Base-by-base conservation (phyloP, 2,329 filamentous ascomycete genomes). In the Ustilaginoidea virens region DNA sequence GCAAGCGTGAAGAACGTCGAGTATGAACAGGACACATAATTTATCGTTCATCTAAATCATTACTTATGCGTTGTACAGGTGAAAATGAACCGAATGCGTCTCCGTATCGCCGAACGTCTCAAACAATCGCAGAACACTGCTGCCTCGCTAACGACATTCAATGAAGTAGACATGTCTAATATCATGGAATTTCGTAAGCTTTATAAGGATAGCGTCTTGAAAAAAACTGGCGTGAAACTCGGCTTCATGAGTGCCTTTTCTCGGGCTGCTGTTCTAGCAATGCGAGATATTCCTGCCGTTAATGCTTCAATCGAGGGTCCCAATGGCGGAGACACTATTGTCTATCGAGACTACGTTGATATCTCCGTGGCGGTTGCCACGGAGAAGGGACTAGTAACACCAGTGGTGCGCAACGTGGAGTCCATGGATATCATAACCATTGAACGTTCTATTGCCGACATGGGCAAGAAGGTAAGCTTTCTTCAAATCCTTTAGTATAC, bases 221-320 rank as follows among this genome's bases (percentile, higher is more conserved):
- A 96, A 69, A 92, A 87, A 66, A 90, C 82, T 7, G 87, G 86
- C 25, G 80, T 96, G 33, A 98, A 96, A 66, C 77, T 98, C 30
- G 90, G 90, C n/a, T 98, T 96, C 65, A 96, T 98, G 87, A 90
- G 85, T 53, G 87, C 87, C 32, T 98, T 98, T 59, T 81, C 87
- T 4, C 80, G 80, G 39, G 90, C 90, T 27, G 81, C 74, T 44
- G 74, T 92, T 25, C 64, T 96, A 35, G 90, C 90, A 33, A 92
- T 94, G 81, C 80, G 79, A 47, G 86, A 96, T 39, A 64, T 96
- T n/a, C 90, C 86, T 9, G 78, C 77, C 2, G 82, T 96, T 45
- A 98, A 98, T 47, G 90, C 87, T 14, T 93, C 86, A 21, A 98
- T 98, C 41, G 90, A 98, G 53, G 90, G 90, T 7, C 82, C 85